Conservation (phyloP, 2,329 filamentous ascomycete species). For the Ilyonectria destructans region DNA sequence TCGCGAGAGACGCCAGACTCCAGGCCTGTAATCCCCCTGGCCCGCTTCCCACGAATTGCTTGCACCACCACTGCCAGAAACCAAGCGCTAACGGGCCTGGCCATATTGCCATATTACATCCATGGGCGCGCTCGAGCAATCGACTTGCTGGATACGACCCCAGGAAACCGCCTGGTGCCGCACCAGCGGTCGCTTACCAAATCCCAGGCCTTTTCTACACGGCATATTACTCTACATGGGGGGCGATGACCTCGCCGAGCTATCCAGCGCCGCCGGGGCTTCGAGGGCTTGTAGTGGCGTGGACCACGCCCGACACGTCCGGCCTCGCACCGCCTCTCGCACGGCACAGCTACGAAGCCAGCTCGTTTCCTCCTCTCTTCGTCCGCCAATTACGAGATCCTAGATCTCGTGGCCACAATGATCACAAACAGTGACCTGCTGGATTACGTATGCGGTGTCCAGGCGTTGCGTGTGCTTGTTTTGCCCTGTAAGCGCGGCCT, state of each 20-base stretch:
- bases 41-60: not conserved
- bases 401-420: conserved; percentile 6
- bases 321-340: not conserved
- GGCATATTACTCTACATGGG: not conserved
- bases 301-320: not conserved
- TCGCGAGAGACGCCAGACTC: not conserved
- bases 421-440: conserved; percentile 16
- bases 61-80: conserved; percentile 8
- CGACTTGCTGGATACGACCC: conserved; percentile 11
- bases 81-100: conserved; percentile 5
- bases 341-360: conserved; percentile 1
- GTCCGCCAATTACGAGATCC: not conserved
- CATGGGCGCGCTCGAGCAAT: conserved; percentile 22
- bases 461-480: conserved; percentile 22
- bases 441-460: conserved; percentile 21
- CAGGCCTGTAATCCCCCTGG: conserved; percentile 8
- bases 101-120: not conserved
- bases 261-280: not conserved
- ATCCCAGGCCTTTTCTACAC: conserved; percentile 16
- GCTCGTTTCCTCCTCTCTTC: no score
- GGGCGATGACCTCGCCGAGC: conserved; percentile 3
- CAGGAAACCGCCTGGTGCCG: conserved; percentile 27
- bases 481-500: conserved; percentile 30
- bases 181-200: conserved; percentile 28
- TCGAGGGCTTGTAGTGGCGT: not conserved